Evolutionary conservation across 345 rosid species (phyloP), one percentile per base, ranked within the genome.

Genomic region (Populus euphratica): DNA sequence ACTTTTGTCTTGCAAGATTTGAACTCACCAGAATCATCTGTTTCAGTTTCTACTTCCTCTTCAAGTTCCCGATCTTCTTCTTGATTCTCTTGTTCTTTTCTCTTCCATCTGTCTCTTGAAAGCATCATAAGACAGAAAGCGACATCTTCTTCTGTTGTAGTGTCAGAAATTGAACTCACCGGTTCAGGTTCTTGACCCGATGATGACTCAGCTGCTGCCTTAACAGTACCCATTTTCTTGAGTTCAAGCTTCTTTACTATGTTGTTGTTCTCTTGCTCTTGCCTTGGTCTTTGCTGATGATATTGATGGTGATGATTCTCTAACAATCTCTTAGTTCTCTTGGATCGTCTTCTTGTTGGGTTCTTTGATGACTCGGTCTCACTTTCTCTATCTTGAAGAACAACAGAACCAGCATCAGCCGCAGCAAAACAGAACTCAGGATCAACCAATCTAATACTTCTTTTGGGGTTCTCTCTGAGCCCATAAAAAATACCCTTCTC

Each of bases 51-150:
- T 56, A 54, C 77, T 12, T 83, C 88, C 20, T 80, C 82, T 0
- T 77, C 80, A 8, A 73, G 52, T 18, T 36, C 44, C 11, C 49
- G 59, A 75, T 73, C 80, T 14, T 73, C 63, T 12, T 73, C 63
- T 17, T 76, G 14, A 20, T 77, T 81, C 9, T 69, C 44, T 62
- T 77, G 76, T 29, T 73, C 78, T 39, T 79, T 82, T 59, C 64
- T 84, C 81, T 85, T 92, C 99, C 99, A 92, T 43, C 86, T 86
- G 81, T 92, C 97, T 76, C 96, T 87, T 0, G 98, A 96, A 0
- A 96, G 86, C 97, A 96, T 88, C 92, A 96, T 91, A 29, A 96
- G 95, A 83, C 96, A 93, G 81, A 91, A 87, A 35, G 99, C 99
- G 10, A 96, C 92, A 80, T 92, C 98, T 83, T 92, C 96, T 31